Base-by-base conservation (phyloP, 108 stramenopile genomes). In the Skeletonema potamos region DNA sequence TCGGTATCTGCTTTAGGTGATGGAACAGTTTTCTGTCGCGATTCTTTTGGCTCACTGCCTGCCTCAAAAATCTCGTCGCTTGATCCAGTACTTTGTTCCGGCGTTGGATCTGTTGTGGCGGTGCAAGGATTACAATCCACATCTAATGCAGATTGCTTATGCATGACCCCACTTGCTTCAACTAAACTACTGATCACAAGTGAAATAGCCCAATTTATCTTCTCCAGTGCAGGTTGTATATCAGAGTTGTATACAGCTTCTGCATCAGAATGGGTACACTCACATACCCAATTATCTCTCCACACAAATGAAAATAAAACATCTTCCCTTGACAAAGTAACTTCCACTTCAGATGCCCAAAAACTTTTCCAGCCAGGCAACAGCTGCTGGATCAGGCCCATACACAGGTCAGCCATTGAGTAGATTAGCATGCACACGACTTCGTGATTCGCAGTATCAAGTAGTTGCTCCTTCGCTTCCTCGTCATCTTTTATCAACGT, bases 371-470 rank as follows among this genome's bases (percentile, higher is more conserved):
- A 46, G 44, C 4, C 4, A 17, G 44, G 44, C 2, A 72, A 27
- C 12, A 72, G 48, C 28, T 29, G 28, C 18, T 62, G 33, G 15
- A 72, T 51, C 8, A 72, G 37, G 29, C 71, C 71, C 54, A 57
- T 17, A 0, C 62, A 54, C 6, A 72, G 55, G 17, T 72, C 62
- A 9, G 63, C 51, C 71, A 72, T 72, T 24, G 71, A 72, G 54
- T 72, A 72, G 18, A 72, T 55, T 6, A 72, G 71, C 43, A 72
- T 39, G 55, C 44, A 62, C 28, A 54, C 28, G 27, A 72, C 39
- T 15, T 54, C 71, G 29, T 39, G 37, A 27, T 34, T 51, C 22
- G 18, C 11, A 29, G 61, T 54, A 27, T 29, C 44, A 12, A 56
- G 33, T 36, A 72, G 28, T 15, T 9, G 36, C 3, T 28, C 41